These are phyloP conservation scores for Nepenthes alata DNA, from an alignment of 179 eudicot species.

Conservation along the genomic window DNA sequence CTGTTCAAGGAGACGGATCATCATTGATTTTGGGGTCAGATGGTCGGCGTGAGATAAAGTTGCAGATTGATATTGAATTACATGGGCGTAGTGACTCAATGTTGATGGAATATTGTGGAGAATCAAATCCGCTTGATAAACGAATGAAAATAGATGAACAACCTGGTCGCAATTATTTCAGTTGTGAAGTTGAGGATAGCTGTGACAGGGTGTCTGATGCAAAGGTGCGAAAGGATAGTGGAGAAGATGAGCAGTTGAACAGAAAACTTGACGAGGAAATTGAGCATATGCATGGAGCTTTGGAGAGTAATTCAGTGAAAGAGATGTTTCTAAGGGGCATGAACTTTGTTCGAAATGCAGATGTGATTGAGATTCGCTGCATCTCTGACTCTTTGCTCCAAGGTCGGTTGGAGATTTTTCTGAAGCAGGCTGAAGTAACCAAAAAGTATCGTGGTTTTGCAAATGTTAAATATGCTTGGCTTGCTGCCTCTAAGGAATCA, in stretches of 20 bases:
- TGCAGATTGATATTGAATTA: constrained; percentile 72
- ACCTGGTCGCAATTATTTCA: constrained; percentile 5
- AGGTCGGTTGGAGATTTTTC: constrained; percentile 54
- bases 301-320: constrained; percentile 12
- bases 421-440: constrained; percentile 72
- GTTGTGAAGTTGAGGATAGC: constrained; percentile 28
- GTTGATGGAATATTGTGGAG: constrained; percentile 54
- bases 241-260: constrained; percentile 22
- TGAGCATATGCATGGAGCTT: constrained; percentile 2
- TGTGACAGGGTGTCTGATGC: constrained; percentile 28
- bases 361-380: constrained; percentile 29
- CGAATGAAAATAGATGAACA: constrained; percentile 30
- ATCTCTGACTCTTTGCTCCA: constrained; percentile 28
- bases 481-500: constrained; percentile 46
- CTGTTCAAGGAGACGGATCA: constrained; percentile 20
- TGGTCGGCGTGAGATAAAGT: constrained; percentile 38
- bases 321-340: constrained; percentile 39
- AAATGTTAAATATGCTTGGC: constrained; percentile 77
- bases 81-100: constrained; percentile 29
- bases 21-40: constrained; percentile 13
- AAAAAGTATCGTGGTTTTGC: constrained; percentile 54
- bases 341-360: constrained; percentile 16
- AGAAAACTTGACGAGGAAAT: constrained; percentile 12
- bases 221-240: constrained; percentile 29
- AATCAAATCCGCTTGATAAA: constrained; percentile 48